phyloP scores from a whole-genome alignment of 495 filamentous ascomycete genomes.

The Talaromyces nanjingensis region DNA sequence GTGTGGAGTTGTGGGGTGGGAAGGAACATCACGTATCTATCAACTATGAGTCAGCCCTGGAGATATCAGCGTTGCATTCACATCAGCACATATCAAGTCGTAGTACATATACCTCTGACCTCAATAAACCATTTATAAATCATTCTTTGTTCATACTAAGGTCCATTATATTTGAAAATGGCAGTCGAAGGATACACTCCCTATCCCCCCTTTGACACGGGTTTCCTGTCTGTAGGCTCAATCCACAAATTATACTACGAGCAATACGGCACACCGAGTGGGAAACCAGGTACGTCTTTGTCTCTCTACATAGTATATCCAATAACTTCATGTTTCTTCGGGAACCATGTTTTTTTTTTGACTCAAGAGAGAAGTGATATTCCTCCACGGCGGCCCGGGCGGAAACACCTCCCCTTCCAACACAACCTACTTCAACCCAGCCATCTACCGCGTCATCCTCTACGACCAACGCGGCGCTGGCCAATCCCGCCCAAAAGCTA shows the following conservation, averaged over 20 bases:
- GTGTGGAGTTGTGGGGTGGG: background rate
- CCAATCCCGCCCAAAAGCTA: constrained; percentile 29
- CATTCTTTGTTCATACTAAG: background rate
- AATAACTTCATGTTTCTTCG: no score
- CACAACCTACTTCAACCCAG: constrained; percentile 37
- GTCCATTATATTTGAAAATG: background rate
- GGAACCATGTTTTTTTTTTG: no score
- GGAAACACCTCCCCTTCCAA: constrained; percentile 26
- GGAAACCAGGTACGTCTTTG: constrained; percentile 18
- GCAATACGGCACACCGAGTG: constrained; percentile 33
- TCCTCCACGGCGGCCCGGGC: constrained; percentile 40
- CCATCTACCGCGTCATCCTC: constrained; percentile 35
- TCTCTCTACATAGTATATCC: no score
- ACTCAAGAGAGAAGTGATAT: constrained; percentile 25
- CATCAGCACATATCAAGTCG: background rate
- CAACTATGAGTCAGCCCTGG: background rate
- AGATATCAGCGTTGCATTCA: background rate
- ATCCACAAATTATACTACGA: constrained; percentile 36
- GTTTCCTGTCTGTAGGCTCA: constrained; percentile 25
- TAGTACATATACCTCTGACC: background rate
- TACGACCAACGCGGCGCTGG: constrained; percentile 42
- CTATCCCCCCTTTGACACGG: constrained; percentile 17
- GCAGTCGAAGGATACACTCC: constrained; percentile 11
- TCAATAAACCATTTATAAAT: background rate
- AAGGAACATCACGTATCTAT: background rate